phyloP scores from a whole-genome alignment of 176 grass and related monocot species.

The Bothriochloa decipiens region DNA sequence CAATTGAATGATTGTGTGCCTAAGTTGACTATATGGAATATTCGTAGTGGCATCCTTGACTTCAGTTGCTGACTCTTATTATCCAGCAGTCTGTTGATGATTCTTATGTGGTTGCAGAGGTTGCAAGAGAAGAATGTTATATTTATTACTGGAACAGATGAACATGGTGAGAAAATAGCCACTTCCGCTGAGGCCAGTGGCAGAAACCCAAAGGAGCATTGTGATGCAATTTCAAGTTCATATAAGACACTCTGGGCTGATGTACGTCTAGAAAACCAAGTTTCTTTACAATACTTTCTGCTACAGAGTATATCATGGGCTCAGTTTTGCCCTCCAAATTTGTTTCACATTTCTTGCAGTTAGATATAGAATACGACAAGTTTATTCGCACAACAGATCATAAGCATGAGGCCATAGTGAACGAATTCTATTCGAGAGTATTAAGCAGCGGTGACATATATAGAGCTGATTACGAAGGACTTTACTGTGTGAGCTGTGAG shows the following conservation, averaged over 20 bases:
- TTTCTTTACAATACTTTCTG: conserved; percentile 24
- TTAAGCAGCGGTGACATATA: conserved; percentile 89
- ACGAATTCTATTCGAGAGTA: conserved; percentile 91
- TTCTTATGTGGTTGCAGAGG: conserved; percentile 62
- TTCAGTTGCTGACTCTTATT: conserved; percentile 5
- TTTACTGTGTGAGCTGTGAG: conserved; percentile 91
- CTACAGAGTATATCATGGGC: conserved; percentile 17
- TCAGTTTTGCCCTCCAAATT: conserved; percentile 37
- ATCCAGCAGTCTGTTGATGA: neutral
- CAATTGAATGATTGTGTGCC: neutral
- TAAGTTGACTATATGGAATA: neutral
- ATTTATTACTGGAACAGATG: conserved; percentile 96
- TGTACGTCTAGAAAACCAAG: conserved; percentile 42
- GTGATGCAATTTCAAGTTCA: conserved; percentile 75
- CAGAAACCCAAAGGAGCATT: conserved; percentile 79
- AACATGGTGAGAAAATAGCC: conserved; percentile 95
- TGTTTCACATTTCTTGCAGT: conserved; percentile 59
- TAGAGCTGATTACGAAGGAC: conserved; percentile 91
- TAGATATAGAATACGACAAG: conserved; percentile 83
- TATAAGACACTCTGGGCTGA: conserved; percentile 80
- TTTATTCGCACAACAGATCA: conserved; percentile 90
- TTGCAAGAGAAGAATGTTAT: conserved; percentile 81
- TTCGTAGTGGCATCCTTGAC: neutral
- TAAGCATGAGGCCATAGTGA: conserved; percentile 84
- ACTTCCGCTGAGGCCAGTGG: conserved; percentile 76